phyloP scores from a whole-genome alignment of 148 eudicot species.

The Rheum nobile region DNA sequence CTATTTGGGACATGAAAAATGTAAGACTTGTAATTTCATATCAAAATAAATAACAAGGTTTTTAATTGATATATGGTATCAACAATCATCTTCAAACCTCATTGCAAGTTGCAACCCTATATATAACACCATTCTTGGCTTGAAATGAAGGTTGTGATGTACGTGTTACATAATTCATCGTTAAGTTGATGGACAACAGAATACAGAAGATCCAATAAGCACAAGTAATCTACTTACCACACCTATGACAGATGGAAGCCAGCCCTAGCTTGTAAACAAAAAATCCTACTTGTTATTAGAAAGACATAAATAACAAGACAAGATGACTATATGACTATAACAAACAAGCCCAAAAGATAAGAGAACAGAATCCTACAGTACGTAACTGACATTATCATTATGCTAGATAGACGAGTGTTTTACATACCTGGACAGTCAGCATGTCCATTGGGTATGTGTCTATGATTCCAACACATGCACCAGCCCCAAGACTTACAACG shows the following conservation, averaged over 20 bases:
- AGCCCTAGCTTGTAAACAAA: too few species aligned
- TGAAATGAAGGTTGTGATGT: background rate
- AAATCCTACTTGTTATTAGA: conserved; percentile 35
- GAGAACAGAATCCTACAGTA: background rate
- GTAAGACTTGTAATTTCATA: background rate
- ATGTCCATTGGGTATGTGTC: conserved; percentile 91
- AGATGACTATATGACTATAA: background rate
- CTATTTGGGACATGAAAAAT: too few species aligned
- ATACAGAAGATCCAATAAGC: background rate
- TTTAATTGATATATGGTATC: background rate
- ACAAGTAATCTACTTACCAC: conserved; percentile 48
- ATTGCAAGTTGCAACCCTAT: background rate
- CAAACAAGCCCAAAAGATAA: background rate
- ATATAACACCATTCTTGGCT: background rate
- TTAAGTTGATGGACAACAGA: background rate
- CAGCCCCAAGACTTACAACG: conserved; percentile 75
- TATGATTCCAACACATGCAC: conserved; percentile 91
- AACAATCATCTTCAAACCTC: background rate
- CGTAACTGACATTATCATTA: background rate
- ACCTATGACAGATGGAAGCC: conserved; percentile 97
- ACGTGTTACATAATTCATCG: background rate
- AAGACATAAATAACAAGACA: background rate
- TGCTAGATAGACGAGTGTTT: background rate
- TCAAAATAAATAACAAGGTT: background rate
- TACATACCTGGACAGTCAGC: conserved; percentile 80